Evolutionary conservation across 2,329 filamentous ascomycete genomes (phyloP).

Genomic region (Lachnellula arida): DNA sequence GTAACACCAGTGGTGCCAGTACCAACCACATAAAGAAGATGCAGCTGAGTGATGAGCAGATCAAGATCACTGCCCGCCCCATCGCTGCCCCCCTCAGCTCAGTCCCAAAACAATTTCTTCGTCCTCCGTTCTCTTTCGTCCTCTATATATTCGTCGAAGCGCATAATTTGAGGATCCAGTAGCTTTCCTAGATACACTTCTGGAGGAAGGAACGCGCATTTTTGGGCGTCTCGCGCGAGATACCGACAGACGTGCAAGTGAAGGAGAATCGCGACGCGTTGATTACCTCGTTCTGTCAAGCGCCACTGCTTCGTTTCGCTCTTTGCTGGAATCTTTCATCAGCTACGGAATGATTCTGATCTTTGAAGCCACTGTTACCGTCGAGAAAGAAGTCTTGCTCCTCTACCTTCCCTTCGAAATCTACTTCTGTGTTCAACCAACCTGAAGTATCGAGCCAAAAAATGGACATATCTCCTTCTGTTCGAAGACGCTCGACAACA

Average conservation of each 20-base stretch:
- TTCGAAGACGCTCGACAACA: conserved; percentile 31
- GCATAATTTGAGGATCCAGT: conserved; percentile 14
- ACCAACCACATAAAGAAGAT: no score
- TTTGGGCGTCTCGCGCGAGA: conserved; percentile 28
- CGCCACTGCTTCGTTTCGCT: conserved; percentile 27
- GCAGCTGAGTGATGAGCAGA: no score
- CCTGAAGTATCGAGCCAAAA: conserved; percentile 39
- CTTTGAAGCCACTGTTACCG: conserved; percentile 6
- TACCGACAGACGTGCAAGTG: conserved; percentile 36
- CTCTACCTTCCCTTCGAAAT: conserved; percentile 19
- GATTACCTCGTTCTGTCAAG: conserved; percentile 32
- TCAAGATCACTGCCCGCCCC: no score
- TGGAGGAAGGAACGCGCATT: conserved; percentile 33
- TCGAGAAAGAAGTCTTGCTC: conserved; percentile 31
- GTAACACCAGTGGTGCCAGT: no score
- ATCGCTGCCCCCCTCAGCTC: not conserved
- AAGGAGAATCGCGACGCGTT: conserved; percentile 34
- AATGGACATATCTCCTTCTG: conserved; percentile 33
- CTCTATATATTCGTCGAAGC: conserved; percentile 19
- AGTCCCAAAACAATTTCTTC: conserved; percentile 20
- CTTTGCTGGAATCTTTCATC: conserved; percentile 11
- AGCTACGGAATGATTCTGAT: not conserved
- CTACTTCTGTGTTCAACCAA: conserved; percentile 32
- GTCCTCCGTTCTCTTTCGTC: conserved; percentile 20
- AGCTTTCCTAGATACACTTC: conserved; percentile 23